Base-by-base conservation (phyloP, 495 filamentous ascomycete species). In the Aspergillus funiculosus region DNA sequence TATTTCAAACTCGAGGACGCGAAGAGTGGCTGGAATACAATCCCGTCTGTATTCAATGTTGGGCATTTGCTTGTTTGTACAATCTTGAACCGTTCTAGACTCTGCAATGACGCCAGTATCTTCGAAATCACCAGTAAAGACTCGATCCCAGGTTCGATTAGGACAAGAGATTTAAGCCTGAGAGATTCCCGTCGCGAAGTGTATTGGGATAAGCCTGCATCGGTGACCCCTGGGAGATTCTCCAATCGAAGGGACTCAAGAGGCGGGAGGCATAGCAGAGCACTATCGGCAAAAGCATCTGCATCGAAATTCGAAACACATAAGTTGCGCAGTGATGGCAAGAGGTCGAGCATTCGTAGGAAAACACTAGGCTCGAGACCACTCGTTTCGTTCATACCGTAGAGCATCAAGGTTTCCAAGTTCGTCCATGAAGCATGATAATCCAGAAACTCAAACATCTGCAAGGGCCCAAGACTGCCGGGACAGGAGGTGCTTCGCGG, bases 201-300 rank as follows among this genome's bases (percentile, higher is more conserved):
- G 46, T 87, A 87, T 28, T 81, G 76, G 0, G 81, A 78, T 27
- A 96, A 75, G n/a, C 87, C 89, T 34, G 70, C 66, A 46, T 83
- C 83, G 7, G 86, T 90, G 25, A 95, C 59, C 8, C 90, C 90
- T 4, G 81, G 76, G 8, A 94, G 78, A 50, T 82, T 78, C 42
- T 86, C 80, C 21, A 96, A 71, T 5, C 86, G 78, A 9, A 96
- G 74, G 5, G 80, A 87, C 35, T 82, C 73, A 19, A 96, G 66
- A 2, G 78, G 57, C 0, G 89, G 90, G 2, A 96, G 69, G 10
- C 77, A 76, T 34, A 85, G 66, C 37, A 94, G 63, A 40, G 80
- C 80, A 41, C 66, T 63, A 56, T 94, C 81, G 43, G 81, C 81
- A 64, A 94, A 94, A 20, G 84, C 78, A 19, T 80, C 74, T 24